Evolutionary conservation across 805 yeast species (phyloP).

Genomic region (Ogataea glucozyma): DNA sequence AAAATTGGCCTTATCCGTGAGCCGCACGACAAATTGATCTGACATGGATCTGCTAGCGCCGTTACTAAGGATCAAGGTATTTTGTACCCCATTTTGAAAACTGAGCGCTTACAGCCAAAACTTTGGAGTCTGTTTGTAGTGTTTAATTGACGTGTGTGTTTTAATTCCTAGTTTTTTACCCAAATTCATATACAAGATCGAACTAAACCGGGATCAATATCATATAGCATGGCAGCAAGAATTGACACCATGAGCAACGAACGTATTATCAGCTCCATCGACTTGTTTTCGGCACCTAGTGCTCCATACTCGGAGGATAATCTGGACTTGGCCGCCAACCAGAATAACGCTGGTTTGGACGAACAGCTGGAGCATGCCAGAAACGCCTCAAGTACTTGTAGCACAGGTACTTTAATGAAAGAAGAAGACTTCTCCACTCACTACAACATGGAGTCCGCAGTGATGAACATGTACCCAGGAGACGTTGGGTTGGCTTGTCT

Average conservation of each 20-base stretch:
- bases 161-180: no score
- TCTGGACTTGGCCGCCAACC: constrained; percentile 13
- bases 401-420: constrained; percentile 17
- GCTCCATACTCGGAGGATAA: constrained; percentile 19
- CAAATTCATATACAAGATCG: background rate
- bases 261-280: constrained; percentile 23
- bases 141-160: no score
- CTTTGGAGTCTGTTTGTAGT: background rate
- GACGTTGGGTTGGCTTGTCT: constrained; percentile 33
- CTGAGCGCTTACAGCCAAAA: constrained; percentile 7
- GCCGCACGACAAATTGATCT: constrained; percentile 10
- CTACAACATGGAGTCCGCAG: constrained; percentile 33
- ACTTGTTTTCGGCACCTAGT: constrained; percentile 22
- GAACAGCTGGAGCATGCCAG: constrained; percentile 11
- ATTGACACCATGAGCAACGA: constrained; percentile 14
- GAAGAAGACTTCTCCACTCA: constrained; percentile 24
- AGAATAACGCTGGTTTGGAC: constrained; percentile 10
- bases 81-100: background rate
- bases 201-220: no score
- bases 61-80: background rate
- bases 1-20: background rate
- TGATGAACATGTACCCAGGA: constrained; percentile 24
- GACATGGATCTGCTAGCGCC: constrained; percentile 3
- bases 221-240: constrained; percentile 17
- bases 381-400: constrained; percentile 17